A percentile compares a stretch with the other conserved stretches of the same genome.
phyloP scores from a whole-genome alignment of 306 rosid genomes.

The Cucurbita moschata region DNA sequence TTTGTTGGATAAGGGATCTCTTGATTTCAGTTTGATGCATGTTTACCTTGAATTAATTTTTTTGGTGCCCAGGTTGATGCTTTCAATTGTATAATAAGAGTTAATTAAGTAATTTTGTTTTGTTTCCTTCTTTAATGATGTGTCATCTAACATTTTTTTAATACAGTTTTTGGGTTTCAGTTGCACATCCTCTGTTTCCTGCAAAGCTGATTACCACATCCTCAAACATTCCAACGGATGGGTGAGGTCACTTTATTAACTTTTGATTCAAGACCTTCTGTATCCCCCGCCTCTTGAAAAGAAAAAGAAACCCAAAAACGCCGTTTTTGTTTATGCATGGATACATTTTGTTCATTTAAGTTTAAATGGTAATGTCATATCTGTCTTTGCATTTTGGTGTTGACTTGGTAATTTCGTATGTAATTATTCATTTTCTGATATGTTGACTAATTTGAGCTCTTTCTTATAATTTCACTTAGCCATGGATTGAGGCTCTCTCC shows the following conservation, averaged over 20 bases:
- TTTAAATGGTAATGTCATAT: background rate
- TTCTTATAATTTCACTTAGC: background rate
- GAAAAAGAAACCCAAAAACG: background rate
- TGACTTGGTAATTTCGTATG: background rate
- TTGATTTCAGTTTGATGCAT: background rate
- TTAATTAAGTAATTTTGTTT: background rate
- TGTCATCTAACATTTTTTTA: slow-evolving; percentile 9
- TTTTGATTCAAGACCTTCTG: background rate
- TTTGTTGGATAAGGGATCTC: background rate
- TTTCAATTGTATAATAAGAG: background rate
- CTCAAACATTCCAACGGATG: slow-evolving; percentile 54
- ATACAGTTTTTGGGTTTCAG: slow-evolving; percentile 65
- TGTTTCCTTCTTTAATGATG: background rate
- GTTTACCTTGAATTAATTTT: background rate
- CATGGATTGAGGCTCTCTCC: background rate
- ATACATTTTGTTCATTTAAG: background rate
- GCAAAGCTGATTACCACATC: slow-evolving; percentile 47
- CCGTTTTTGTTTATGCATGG: background rate
- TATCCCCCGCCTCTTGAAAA: background rate
- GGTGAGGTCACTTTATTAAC: slow-evolving; percentile 36
- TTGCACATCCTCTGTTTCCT: slow-evolving; percentile 54
- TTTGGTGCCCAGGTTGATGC: background rate
- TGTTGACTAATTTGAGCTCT: background rate
- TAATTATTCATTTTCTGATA: background rate
- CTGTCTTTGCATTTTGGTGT: background rate